phyloP scores from a whole-genome alignment of 2,329 filamentous ascomycete genomes.

The Ustilaginoidea virens region DNA sequence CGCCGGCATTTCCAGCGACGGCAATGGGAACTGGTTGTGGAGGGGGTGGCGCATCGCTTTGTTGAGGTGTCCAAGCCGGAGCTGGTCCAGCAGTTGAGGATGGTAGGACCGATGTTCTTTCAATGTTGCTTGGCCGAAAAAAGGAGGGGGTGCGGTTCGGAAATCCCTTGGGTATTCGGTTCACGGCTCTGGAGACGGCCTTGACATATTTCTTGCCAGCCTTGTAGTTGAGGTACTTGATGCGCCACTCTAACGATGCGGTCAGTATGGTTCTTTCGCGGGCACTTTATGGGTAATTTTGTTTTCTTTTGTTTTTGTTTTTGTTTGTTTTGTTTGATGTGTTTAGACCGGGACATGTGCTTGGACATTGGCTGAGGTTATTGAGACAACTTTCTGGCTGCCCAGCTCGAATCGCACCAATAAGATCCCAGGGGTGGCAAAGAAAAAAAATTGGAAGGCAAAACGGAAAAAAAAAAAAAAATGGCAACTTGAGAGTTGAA shows the following conservation, averaged over 20 bases:
- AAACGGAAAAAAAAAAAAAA: background rate
- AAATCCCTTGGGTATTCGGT: constrained; percentile 34
- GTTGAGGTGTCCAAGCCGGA: background rate
- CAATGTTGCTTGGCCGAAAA: constrained; percentile 10
- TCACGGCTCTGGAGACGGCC: constrained; percentile 57
- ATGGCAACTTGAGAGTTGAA: no score
- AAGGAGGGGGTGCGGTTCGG: constrained; percentile 18
- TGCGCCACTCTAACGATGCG: constrained; percentile 55
- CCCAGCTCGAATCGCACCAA: no score
- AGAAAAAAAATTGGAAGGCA: no score
- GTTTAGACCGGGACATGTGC: no score
- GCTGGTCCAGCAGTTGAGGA: background rate
- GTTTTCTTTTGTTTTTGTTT: background rate
- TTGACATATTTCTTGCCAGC: constrained; percentile 91
- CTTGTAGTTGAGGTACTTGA: constrained; percentile 93
- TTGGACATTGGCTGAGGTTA: no score
- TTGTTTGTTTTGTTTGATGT: background rate
- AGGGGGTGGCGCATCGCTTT: background rate
- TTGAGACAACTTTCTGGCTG: no score
- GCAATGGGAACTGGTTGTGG: constrained; percentile 3
- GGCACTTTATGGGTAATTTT: background rate
- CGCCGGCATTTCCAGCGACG: constrained; percentile 1
- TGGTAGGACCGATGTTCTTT: constrained; percentile 2
- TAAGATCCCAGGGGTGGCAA: no score
- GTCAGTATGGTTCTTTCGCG: no score